Conservation (phyloP, 2,329 filamentous ascomycete species). For the Fusarium domesticum region DNA sequence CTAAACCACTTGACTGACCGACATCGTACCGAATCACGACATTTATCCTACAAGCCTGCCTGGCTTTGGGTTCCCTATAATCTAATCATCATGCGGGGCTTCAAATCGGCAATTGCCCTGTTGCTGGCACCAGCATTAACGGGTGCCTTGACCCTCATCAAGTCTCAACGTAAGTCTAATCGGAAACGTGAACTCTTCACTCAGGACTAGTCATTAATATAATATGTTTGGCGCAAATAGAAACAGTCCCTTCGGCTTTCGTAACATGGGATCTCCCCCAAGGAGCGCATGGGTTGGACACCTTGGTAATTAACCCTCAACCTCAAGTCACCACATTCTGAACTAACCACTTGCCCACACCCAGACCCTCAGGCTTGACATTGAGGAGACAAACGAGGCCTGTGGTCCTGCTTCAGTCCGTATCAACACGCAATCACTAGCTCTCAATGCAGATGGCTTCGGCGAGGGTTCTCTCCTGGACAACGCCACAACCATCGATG, state of each 20-base stretch:
- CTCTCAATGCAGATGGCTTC: constrained; percentile 37
- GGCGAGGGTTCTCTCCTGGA: constrained; percentile 44
- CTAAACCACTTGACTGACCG: no score
- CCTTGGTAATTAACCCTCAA: constrained; percentile 20
- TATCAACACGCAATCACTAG: constrained; percentile 44
- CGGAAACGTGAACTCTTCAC: background rate
- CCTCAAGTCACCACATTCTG: background rate
- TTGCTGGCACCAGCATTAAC: constrained; percentile 27
- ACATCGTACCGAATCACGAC: no score
- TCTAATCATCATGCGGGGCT: constrained; percentile 28
- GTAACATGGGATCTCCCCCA: constrained; percentile 22
- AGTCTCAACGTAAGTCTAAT: background rate
- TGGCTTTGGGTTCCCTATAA: constrained; percentile 1
- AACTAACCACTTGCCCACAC: constrained; percentile 4
- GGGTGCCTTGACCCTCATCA: background rate
- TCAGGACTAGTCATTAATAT: background rate
- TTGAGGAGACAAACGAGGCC: constrained; percentile 43
- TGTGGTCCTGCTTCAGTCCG: constrained; percentile 47
- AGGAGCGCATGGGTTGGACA: constrained; percentile 11
- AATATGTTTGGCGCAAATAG: background rate
- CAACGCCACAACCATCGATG: constrained; percentile 38
- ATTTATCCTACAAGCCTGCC: background rate
- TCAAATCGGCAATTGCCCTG: constrained; percentile 28
- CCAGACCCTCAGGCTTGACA: constrained; percentile 42
- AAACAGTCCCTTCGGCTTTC: constrained; percentile 15